Base-by-base conservation (phyloP, 345 rosid species). In the Euclidium syriacum region DNA sequence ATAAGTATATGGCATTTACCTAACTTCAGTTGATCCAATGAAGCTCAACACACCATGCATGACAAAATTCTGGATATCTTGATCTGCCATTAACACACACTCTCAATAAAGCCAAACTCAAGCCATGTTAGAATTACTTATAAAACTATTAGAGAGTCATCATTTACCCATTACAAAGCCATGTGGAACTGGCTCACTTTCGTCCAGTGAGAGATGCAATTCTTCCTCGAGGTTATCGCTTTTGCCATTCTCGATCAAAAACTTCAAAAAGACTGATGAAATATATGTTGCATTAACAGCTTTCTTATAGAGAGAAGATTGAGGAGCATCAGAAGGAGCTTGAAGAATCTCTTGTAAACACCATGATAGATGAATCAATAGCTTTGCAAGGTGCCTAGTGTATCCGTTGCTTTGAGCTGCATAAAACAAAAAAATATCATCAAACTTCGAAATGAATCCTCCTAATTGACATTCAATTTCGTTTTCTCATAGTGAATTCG, bases 311-410 rank as follows among this genome's bases (percentile, higher is more conserved):
- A 74, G 71, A 10, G 72, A 5, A 32, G 80, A 65, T 3, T 80
- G 69, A 35, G 60, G 75, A 58, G 72, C 87, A n/a, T n/a, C n/a
- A n/a, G n/a, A n/a, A 36, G 89, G 72, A 66, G 75, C 47, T 19
- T 77, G 79, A n/a, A 67, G 73, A 40, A 73, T 78, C 81, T 84
- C 97, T 80, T 80, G 84, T 83, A 95, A 86, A 78, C 86, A 84
- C 84, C 81, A 74, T 1, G 85, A 76, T 10, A 95, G 67, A 77
- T 88, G 96, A 73, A 90, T 82, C 82, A 88, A 79, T 72, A 95
- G 77, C 60, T 95, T 95, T 4, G 85, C 81, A 16, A 95, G 88
- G 76, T 95, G 97, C 83, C 91, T 81, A 4, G 99, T 95, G 66
- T 52, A 69, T 40, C 70, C 65, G 60, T 95, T 90, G 61, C 82